Percentiles rank a stretch among this genome's conserved stretches.
Evolutionary conservation across 306 rosid species (phyloP).

Genomic region (Pyrus pyrifolia): DNA sequence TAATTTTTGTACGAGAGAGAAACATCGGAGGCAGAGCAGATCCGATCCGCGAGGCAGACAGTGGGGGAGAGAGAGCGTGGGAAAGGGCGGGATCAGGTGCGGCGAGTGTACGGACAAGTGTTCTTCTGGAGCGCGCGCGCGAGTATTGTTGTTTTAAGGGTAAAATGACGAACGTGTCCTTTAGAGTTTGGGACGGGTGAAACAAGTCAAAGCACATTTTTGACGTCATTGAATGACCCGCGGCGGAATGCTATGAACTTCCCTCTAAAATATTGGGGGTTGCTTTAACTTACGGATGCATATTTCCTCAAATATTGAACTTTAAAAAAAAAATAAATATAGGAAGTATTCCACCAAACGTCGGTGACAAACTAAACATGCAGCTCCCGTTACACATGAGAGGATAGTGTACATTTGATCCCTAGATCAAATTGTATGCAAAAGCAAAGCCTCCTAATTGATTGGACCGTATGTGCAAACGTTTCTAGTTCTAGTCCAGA

Average conservation of each 20-base stretch:
- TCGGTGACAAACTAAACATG: too few species aligned
- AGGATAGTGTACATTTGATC: too few species aligned
- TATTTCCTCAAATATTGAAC: too few species aligned
- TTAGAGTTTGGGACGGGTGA: neutral
- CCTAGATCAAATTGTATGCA: too few species aligned
- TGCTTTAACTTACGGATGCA: too few species aligned
- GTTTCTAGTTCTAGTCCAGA: too few species aligned
- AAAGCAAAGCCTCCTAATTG: too few species aligned
- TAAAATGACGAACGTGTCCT: neutral
- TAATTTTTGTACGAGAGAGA: neutral
- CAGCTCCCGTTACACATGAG: too few species aligned
- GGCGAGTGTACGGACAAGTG: constrained; percentile 11
- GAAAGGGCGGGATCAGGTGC: constrained; percentile 13
- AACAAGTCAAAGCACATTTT: neutral
- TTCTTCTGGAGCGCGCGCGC: neutral
- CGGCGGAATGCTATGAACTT: neutral
- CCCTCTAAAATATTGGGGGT: neutral
- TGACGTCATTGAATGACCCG: neutral
- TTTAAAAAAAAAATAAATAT: too few species aligned
- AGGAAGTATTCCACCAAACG: too few species aligned
- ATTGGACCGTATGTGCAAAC: too few species aligned
- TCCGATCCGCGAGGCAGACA: constrained; percentile 61
- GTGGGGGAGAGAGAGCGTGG: constrained; percentile 12
- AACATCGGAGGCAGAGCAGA: constrained; percentile 29
- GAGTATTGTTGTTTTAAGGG: neutral